phyloP scores from a whole-genome alignment of 2,329 filamentous ascomycete genomes.

The Fusarium sacchari region DNA sequence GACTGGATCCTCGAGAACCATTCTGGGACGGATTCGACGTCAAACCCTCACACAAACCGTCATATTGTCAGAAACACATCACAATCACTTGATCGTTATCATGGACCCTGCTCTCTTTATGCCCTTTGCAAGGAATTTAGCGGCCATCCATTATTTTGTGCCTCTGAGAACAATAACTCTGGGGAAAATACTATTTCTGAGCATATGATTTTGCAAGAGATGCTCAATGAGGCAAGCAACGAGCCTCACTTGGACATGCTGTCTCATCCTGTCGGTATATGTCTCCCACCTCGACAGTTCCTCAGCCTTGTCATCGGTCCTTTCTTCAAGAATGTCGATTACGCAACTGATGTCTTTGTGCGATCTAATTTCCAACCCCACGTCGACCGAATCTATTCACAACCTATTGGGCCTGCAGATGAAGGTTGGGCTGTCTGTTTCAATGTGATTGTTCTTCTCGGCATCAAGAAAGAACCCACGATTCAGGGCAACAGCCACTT shows the following conservation, averaged over 20 bases:
- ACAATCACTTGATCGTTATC: slow-evolving; percentile 37
- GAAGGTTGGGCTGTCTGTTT: slow-evolving; percentile 43
- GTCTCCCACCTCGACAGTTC: slow-evolving; percentile 41
- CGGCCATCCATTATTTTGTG: slow-evolving; percentile 31
- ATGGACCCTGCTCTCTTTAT: slow-evolving; percentile 42
- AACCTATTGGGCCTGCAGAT: slow-evolving; percentile 29
- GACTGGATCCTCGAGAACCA: slow-evolving; percentile 14
- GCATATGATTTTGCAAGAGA: slow-evolving; percentile 31
- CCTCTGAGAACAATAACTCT: background rate
- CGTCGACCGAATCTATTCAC: slow-evolving; percentile 39
- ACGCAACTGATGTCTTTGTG: slow-evolving; percentile 41
- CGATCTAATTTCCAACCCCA: slow-evolving; percentile 36
- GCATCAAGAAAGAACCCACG: slow-evolving; percentile 39
- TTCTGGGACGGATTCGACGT: background rate
- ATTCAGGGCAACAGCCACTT: slow-evolving; percentile 39
- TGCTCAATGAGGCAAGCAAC: slow-evolving; percentile 34
- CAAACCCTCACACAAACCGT: slow-evolving; percentile 16
- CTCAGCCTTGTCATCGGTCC: slow-evolving; percentile 39
- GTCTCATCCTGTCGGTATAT: slow-evolving; percentile 23
- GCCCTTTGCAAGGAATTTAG: slow-evolving; percentile 41
- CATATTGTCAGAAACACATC: slow-evolving; percentile 35
- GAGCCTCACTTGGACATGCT: slow-evolving; percentile 39
- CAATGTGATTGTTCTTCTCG: slow-evolving; percentile 39
- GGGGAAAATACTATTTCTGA: background rate
- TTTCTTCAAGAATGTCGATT: slow-evolving; percentile 40